Evolutionary conservation across 495 filamentous ascomycete genomes (phyloP).

Genomic region (Podospora anserina): DNA sequence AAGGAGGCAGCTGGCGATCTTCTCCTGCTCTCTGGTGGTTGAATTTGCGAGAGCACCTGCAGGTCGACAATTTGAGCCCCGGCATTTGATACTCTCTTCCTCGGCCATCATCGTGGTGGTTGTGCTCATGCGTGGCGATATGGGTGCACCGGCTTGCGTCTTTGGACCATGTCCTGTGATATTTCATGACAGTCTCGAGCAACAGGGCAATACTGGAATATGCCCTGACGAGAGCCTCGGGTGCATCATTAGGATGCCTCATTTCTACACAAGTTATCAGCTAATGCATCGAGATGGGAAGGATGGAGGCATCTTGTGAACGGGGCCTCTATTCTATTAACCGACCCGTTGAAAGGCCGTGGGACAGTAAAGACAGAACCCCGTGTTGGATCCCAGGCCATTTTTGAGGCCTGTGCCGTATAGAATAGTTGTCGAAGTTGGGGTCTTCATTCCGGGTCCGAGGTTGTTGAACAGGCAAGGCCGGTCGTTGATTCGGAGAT

Average conservation of each 20-base stretch:
- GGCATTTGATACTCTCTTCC: background rate
- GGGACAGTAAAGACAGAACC: background rate
- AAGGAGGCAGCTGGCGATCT: conserved; percentile 5
- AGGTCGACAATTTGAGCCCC: conserved; percentile 7
- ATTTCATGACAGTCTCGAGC: background rate
- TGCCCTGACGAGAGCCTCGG: background rate
- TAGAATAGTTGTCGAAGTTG: background rate
- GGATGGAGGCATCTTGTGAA: conserved; percentile 3
- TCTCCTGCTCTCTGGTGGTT: background rate
- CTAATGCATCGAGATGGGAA: background rate
- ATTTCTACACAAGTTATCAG: conserved; percentile 7
- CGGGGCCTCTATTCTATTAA: conserved; percentile 2
- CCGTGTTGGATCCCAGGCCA: background rate
- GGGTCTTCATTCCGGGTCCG: background rate
- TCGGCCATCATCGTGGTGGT: background rate
- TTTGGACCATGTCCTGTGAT: background rate
- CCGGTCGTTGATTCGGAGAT: background rate
- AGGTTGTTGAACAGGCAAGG: background rate
- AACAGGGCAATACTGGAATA: background rate
- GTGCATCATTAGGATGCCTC: conserved; percentile 3
- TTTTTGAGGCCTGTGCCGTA: background rate
- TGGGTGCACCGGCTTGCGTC: background rate
- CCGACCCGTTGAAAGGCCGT: conserved; percentile 7
- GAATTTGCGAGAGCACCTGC: background rate
- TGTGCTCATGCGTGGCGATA: background rate